A percentile compares a stretch with the other conserved stretches of the same genome.
Conservation (phyloP, 495 filamentous ascomycete genomes). For the Rhypophila decipiens region DNA sequence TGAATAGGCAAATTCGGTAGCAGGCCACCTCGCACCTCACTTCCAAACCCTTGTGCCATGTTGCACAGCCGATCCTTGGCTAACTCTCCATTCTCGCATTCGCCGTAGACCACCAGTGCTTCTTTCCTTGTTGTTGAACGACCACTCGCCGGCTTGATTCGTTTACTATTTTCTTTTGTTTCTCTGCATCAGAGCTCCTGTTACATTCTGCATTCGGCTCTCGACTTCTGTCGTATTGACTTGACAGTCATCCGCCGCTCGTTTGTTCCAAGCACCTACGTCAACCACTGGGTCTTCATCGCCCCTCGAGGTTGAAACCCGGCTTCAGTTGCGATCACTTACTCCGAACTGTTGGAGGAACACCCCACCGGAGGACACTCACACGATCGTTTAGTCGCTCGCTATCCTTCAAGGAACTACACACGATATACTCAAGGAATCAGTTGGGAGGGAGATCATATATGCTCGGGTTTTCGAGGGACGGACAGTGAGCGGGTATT, state of each 20-base stretch:
- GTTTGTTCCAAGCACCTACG: too few relatives aligned
- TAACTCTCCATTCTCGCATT: conserved; percentile 14
- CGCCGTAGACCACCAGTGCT: conserved; percentile 8
- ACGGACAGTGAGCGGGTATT: conserved; percentile 18
- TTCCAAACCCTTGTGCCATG: conserved; percentile 14
- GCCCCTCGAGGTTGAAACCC: too few relatives aligned
- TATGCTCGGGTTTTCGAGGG: conserved; percentile 23
- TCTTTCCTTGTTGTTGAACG: conserved; percentile 14
- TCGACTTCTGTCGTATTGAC: conserved; percentile 13
- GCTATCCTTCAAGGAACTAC: too few relatives aligned
- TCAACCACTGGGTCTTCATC: too few relatives aligned
- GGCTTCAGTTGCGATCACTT: too few relatives aligned
- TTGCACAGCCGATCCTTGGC: conserved; percentile 12
- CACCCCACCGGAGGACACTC: too few relatives aligned
- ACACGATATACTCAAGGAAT: too few relatives aligned
- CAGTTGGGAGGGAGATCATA: conserved; percentile 4
- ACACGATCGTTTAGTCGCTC: too few relatives aligned
- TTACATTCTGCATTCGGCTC: conserved; percentile 14
- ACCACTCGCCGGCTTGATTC: conserved; percentile 8
- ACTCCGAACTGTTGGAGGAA: too few relatives aligned
- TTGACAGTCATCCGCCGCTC: conserved; percentile 10
- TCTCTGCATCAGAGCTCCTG: conserved; percentile 17
- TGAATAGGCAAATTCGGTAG: conserved; percentile 24
- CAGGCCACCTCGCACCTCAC: conserved; percentile 11
- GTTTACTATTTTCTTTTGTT: conserved; percentile 16